A percentile compares a stretch with the other conserved stretches of the same genome.
Evolutionary conservation across 164 flowering plant genomes (phyloP).

Genomic region (Nymphaea colorata): DNA sequence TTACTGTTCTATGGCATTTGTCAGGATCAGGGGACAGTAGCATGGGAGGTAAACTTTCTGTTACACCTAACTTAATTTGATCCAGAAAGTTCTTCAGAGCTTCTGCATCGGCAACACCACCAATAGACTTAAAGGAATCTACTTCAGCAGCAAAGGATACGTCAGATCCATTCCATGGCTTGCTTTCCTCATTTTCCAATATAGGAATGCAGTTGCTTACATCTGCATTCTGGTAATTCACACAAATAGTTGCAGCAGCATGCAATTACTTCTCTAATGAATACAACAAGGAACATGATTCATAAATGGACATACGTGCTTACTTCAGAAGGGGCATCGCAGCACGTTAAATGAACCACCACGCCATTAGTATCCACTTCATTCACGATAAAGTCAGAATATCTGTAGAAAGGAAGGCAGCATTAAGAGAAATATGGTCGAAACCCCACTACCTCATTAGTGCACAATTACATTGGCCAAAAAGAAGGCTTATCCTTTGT

Average conservation of each 20-base stretch:
- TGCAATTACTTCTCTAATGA: not conserved
- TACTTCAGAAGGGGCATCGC: constrained; percentile 39
- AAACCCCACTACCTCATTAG: not conserved
- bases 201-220: not conserved
- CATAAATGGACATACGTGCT: not conserved
- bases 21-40: constrained; percentile 74
- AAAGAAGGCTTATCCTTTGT: not conserved
- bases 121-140: constrained; percentile 54
- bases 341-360: constrained; percentile 61
- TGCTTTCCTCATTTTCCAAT: constrained; percentile 14
- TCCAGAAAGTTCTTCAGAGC: constrained; percentile 38
- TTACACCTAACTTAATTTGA: constrained; percentile 28
- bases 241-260: not conserved
- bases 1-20: constrained; percentile 79
- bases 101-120: constrained; percentile 58
- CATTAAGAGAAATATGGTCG: not conserved
- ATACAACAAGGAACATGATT: too few relatives aligned
- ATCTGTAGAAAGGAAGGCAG: constrained; percentile 23
- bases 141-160: constrained; percentile 40
- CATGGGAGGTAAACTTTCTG: constrained; percentile 33
- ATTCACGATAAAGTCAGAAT: constrained; percentile 89
- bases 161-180: constrained; percentile 16
- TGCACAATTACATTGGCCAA: not conserved
- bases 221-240: constrained; percentile 23
- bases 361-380: constrained; percentile 88